Conservation (phyloP, 768 basidiomycete species). For the Collybiopsis luxurians region DNA sequence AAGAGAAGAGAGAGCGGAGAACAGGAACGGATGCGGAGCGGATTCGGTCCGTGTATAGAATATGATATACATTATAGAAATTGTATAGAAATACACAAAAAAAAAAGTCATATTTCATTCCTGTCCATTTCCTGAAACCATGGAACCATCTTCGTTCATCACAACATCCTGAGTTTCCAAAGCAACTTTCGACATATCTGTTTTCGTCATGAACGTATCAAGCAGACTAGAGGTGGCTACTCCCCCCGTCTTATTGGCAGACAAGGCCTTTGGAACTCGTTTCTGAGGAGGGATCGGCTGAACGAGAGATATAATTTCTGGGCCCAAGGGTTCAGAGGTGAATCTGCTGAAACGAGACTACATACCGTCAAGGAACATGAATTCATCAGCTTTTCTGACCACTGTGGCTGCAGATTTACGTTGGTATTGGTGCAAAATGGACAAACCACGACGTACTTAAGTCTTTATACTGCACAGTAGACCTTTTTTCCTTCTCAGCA, state of each 20-base stretch:
- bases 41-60: neutral
- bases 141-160: no score
- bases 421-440: neutral
- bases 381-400: constrained; percentile 69
- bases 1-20: neutral
- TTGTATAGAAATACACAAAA: no score
- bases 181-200: no score
- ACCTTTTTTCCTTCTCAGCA: constrained; percentile 68
- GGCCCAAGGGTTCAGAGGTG: neutral
- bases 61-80: no score
- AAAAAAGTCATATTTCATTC: no score
- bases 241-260: neutral
- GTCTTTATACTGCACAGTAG: constrained; percentile 77
- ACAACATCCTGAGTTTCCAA: no score
- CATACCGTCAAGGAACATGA: constrained; percentile 74
- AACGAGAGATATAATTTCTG: constrained; percentile 3
- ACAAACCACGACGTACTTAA: constrained; percentile 49
- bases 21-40: no score
- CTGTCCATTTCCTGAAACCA: no score
- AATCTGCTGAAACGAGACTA: no score
- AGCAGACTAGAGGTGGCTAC: no score
- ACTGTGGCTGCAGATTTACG: constrained; percentile 44
- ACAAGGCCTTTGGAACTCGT: constrained; percentile 4
- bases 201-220: no score
- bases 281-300: constrained; percentile 1